Conservation (phyloP, 345 rosid genomes). For the Camelina hispida region DNA sequence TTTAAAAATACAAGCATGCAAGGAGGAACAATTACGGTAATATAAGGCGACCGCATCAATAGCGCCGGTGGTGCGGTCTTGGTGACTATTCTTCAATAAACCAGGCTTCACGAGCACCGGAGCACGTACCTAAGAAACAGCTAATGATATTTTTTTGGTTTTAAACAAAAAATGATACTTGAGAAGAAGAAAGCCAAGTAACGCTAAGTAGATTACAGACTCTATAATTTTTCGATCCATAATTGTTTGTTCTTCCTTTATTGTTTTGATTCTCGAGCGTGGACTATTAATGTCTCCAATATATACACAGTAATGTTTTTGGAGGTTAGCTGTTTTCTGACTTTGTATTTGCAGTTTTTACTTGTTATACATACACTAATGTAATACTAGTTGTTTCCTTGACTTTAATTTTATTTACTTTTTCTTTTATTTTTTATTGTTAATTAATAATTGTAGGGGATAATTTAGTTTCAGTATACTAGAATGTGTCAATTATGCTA, state of each 20-base stretch:
- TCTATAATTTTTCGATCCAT: not conserved
- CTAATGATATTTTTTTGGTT: not conserved
- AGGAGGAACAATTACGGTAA: not conserved
- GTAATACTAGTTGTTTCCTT: not conserved
- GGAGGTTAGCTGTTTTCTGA: not conserved
- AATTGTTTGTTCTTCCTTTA: not conserved
- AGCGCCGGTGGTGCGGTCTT: not conserved
- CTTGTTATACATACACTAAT: not conserved
- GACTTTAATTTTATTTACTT: not conserved
- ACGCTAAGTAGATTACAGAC: not conserved
- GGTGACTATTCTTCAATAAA: not conserved
- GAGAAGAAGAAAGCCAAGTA: not conserved
- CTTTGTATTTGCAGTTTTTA: not conserved
- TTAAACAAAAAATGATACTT: not conserved
- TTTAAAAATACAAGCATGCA: not conserved
- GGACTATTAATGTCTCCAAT: not conserved
- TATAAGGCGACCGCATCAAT: not conserved
- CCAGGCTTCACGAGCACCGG: not conserved
- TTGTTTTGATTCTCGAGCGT: not conserved
- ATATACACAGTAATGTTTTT: not conserved
- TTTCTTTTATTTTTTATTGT: not conserved
- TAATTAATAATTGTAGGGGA: not conserved
- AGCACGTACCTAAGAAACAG: not conserved
- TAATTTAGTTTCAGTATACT: not conserved
- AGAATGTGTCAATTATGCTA: not conserved